Evolutionary conservation across 371 early-diverging fungal genomes (phyloP), one percentile per base, ranked within the genome.

Genomic region (Haplosporangium sp.): DNA sequence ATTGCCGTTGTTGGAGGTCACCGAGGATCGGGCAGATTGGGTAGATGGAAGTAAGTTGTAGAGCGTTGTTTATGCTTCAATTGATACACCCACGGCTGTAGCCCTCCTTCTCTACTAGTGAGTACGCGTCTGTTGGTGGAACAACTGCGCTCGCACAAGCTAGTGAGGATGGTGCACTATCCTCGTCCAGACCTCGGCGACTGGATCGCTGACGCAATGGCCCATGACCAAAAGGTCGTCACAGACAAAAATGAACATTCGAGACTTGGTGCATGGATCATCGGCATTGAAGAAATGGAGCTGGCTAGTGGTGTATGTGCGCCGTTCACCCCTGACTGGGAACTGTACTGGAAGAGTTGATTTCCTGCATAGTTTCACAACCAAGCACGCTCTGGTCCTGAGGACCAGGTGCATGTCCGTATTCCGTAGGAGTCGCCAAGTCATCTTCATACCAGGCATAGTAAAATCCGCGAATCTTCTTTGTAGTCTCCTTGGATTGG

Each of bases 361-460:
- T 18, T 50, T 50, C 50, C 50, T 29, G 29, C 4, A 29, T 29
- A 29, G 29, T 29, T 29, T 29, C 29, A 1, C 18, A 18, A 2
- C 5, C 13, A 18, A 16, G 10, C 50, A 18, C 18, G 20, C 7
- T 9, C 9, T 8, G 48, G 58, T 2, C 16, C 40, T 10, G 60
- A 29, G 2, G 23, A 10, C 37, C 18, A 13, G 38, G 36, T 46
- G 38, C 47, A 5, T 42, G 47, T 0, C 42, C 53, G 1, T 53
- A 53, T 23, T 6, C 62, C 12, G 50, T 10, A n/a, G 41, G 50
- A 10, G 20, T 10, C 18, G 1, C 18, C 2, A 41, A 50, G 38
- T 20, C 10, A 0, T 70, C 76, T 12, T 76, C 76, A 11, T 67
- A 20, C 76, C 70, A 76, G 3, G 76, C 70, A 51, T 70, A 76